These are phyloP conservation scores for Coemansia sp. DNA, from an alignment of 192 early-diverging fungal species.

Conservation along the genomic window DNA sequence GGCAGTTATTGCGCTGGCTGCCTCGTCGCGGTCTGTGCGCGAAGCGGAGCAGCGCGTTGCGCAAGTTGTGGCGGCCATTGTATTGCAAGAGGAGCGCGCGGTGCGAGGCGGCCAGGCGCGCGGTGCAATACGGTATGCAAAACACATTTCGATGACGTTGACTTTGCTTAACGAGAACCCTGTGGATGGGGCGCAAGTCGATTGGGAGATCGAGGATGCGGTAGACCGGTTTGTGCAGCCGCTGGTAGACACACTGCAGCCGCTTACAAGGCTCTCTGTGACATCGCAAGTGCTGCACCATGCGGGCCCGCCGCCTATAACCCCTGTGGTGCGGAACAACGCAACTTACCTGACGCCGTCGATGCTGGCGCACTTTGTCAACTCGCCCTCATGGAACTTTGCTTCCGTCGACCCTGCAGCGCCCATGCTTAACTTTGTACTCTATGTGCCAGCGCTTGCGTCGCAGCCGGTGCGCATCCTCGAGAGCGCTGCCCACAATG, in stretches of 20 bases:
- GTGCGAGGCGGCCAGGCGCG: neutral
- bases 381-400: conserved; percentile 95
- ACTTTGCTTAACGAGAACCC: conserved; percentile 88
- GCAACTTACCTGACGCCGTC: conserved; percentile 64
- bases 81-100: conserved; percentile 32
- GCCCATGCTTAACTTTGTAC: conserved; percentile 87
- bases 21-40: neutral
- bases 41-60: neutral
- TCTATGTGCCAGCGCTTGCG: conserved; percentile 76
- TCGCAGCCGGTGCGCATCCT: conserved; percentile 75
- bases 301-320: conserved; percentile 70
- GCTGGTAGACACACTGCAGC: conserved; percentile 68
- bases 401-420: conserved; percentile 82
- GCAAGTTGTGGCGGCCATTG: conserved; percentile 14
- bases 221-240: conserved; percentile 69
- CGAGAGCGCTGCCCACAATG: conserved; percentile 11
- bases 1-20: conserved; percentile 9
- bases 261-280: conserved; percentile 75
- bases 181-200: conserved; percentile 56
- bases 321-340: conserved; percentile 53
- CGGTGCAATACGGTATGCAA: conserved; percentile 80
- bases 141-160: conserved; percentile 82
- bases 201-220: conserved; percentile 84
- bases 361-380: conserved; percentile 87
- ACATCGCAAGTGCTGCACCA: conserved; percentile 87